Evolutionary conservation across 1,139 yeast genomes (phyloP).

Genomic region (Lodderomyces metapsilosis): DNA sequence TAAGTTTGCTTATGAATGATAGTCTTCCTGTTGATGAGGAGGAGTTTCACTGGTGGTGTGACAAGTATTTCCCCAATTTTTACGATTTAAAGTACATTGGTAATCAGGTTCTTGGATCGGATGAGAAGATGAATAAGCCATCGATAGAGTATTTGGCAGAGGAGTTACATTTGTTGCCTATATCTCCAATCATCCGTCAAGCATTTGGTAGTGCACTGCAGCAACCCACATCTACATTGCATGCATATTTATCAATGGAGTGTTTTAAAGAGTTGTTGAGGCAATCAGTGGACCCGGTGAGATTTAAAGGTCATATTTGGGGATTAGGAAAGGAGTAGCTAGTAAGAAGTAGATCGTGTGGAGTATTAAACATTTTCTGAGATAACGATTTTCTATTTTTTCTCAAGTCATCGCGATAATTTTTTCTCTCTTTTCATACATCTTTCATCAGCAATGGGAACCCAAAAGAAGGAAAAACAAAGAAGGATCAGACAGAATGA

Average conservation of each 20-base stretch:
- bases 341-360: too few relatives aligned
- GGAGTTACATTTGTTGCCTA: conserved; percentile 54
- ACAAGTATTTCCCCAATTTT: conserved; percentile 74
- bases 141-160: conserved; percentile 54
- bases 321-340: conserved; percentile 36
- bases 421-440: background rate
- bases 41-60: conserved; percentile 73
- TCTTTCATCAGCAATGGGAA: conserved; percentile 64
- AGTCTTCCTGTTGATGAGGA: conserved; percentile 79
- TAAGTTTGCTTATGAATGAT: conserved; percentile 73
- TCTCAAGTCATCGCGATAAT: background rate
- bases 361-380: background rate
- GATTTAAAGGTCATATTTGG: conserved; percentile 53
- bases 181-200: conserved; percentile 49
- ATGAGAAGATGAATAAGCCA: conserved; percentile 36
- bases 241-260: conserved; percentile 56
- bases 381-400: background rate
- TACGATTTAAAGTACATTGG: conserved; percentile 84
- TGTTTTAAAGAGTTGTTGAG: conserved; percentile 56
- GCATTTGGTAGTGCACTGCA: conserved; percentile 34
- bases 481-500: conserved; percentile 84
- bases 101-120: conserved; percentile 41
- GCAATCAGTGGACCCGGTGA: conserved; percentile 38
- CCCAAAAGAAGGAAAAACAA: conserved; percentile 84
- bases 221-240: conserved; percentile 47